Base-by-base conservation (phyloP, 108 stramenopile species). In the Nitzschia sp. region DNA sequence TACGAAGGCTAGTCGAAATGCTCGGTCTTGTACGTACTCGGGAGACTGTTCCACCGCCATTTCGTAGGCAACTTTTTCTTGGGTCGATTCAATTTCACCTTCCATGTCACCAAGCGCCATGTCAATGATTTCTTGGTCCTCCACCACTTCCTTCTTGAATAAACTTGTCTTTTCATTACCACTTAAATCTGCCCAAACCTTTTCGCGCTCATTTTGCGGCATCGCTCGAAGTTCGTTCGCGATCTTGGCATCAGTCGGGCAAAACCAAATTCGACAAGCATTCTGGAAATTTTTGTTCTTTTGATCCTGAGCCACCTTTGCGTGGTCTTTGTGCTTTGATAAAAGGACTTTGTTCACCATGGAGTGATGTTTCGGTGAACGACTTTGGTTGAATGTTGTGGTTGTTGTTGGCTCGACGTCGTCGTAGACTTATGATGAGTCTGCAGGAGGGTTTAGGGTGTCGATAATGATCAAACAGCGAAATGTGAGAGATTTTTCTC, bases 1-100 rank as follows among this genome's bases (percentile, higher is more conserved):
- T 30, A 74, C 38, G 36, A 74, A 74, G 21, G 29, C 11, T 4
- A 74, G 65, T 13, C 48, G 55, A 31, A 65, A 64, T 26, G 29
- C 3, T 34, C 45, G 5, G 23, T 54, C 29, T 13, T 55, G 42
- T 25, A 73, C 72, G 27, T 64, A 64, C n/a, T 53, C 47, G 19
- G 21, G 45, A 30, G 28, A 31, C 2, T 49, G 24, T 15, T 19
- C 1, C 30, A 51, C 31, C 6, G 64, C 64, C 15, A 19, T 19
- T 9, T 53, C 31, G 9, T 28, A 31, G 9, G 64, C 47, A 30
- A 49, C 15, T 3, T 66, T 66, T 17, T 59, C 28, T 18, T 59
- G 1, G 18, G 18, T 29, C 11, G 13, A 9, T 6, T 29, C 32
- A 31, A 59, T 59, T 23, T 59, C 18, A 13, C 23, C 1, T 32